Conservation (phyloP, 305 asterid genomes). For the Fraxinus dipetala region DNA sequence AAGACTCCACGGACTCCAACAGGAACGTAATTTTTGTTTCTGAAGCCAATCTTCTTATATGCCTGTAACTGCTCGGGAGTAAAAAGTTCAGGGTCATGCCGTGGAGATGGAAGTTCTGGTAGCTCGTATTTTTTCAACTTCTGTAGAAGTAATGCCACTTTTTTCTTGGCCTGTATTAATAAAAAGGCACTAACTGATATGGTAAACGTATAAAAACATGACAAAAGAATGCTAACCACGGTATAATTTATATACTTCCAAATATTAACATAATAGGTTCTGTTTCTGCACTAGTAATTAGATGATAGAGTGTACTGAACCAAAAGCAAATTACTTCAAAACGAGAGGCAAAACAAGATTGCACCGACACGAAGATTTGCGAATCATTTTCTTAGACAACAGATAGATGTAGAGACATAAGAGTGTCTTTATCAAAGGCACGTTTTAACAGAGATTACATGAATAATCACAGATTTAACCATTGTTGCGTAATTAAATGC, state of each 20-base stretch:
- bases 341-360: not conserved
- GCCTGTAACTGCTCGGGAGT: constrained; percentile 89
- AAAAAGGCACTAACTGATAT: constrained; percentile 21
- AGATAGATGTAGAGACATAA: not conserved
- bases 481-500: not conserved
- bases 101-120: constrained; percentile 88
- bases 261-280: not conserved
- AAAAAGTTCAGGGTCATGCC: constrained; percentile 89
- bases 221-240: not conserved
- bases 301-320: not conserved
- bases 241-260: not conserved
- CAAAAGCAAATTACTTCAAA: not conserved
- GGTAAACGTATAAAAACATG: not conserved
- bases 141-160: constrained; percentile 87
- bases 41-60: constrained; percentile 82
- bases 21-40: constrained; percentile 85
- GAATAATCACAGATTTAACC: not conserved
- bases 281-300: not conserved
- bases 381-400: not conserved
- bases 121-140: constrained; percentile 89
- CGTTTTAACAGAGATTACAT: not conserved
- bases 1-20: constrained; percentile 98
- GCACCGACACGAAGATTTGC: not conserved
- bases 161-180: constrained; percentile 85
- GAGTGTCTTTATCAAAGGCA: not conserved